Evolutionary conservation across 2,329 filamentous ascomycete genomes (phyloP).

Genomic region (Orbilia javanica): DNA sequence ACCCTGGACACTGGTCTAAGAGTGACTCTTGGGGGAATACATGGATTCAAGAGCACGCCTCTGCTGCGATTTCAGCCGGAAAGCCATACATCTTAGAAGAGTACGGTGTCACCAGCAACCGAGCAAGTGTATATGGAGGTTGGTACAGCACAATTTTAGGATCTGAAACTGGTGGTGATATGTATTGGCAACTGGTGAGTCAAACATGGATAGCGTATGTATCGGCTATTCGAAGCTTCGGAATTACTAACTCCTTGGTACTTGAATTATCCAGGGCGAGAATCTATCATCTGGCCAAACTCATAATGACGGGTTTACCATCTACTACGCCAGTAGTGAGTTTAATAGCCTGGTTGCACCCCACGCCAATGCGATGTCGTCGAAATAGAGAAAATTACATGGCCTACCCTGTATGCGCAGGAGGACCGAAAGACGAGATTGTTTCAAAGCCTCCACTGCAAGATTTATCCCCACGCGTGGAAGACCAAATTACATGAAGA

Average conservation of each 20-base stretch:
- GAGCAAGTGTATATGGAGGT: background rate
- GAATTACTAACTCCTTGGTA: background rate
- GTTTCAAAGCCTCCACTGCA: no score
- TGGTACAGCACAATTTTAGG: background rate
- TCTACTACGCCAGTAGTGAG: constrained; percentile 39
- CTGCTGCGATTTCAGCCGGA: constrained; percentile 61
- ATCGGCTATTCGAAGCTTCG: no score
- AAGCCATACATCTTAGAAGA: constrained; percentile 67
- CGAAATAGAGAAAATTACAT: background rate
- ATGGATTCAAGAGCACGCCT: constrained; percentile 63
- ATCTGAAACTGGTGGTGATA: constrained; percentile 63
- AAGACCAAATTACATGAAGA: no score
- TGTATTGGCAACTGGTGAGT: constrained; percentile 64
- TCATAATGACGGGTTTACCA: constrained; percentile 37
- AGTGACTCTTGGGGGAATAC: constrained; percentile 27
- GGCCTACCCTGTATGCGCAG: no score
- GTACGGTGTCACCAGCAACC: constrained; percentile 60
- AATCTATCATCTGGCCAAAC: constrained; percentile 29
- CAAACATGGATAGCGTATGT: background rate
- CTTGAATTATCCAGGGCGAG: background rate
- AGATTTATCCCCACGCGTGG: no score
- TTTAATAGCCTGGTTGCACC: constrained; percentile 25
- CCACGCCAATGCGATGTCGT: constrained; percentile 27
- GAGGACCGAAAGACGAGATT: no score
- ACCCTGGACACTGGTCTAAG: constrained; percentile 66